Percentiles rank a stretch among this genome's conserved stretches.
phyloP scores from a whole-genome alignment of 768 basidiomycete species.

The Podaxis sp. region DNA sequence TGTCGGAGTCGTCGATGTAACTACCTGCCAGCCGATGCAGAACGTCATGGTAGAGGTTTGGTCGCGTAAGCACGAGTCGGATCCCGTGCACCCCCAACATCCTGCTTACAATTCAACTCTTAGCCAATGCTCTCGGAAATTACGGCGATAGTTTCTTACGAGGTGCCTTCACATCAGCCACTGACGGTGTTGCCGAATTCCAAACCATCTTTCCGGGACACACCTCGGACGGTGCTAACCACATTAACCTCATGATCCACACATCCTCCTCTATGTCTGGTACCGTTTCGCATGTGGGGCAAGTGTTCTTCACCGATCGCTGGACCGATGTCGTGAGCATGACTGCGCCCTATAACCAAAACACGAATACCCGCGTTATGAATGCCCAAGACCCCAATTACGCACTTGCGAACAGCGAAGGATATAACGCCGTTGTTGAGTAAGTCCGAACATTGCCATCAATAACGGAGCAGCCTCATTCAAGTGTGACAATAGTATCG shows the following conservation, averaged over 20 bases:
- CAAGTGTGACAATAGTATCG: conserved; percentile 19
- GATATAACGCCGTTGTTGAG: conserved; percentile 28
- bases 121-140: conserved; percentile 11
- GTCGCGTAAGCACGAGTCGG: conserved; percentile 15
- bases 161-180: conserved; percentile 29
- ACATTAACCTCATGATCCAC: conserved; percentile 33
- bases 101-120: neutral
- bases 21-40: conserved; percentile 32
- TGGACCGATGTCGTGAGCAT: conserved; percentile 27
- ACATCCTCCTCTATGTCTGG: conserved; percentile 28
- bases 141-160: conserved; percentile 30
- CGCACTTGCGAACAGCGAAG: conserved; percentile 19
- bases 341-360: conserved; percentile 25
- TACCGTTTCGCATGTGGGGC: conserved; percentile 31
- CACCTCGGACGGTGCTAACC: conserved; percentile 30
- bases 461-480: neutral
- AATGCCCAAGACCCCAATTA: conserved; percentile 30
- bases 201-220: conserved; percentile 31
- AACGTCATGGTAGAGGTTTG: conserved; percentile 37
- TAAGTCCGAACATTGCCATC: conserved; percentile 6
- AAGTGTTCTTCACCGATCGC: conserved; percentile 34
- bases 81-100: neutral
- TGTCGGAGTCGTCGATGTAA: conserved; percentile 34
- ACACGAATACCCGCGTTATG: conserved; percentile 23
- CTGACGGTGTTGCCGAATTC: conserved; percentile 29